Base-by-base conservation (phyloP, 768 basidiomycete genomes). In the Cyclocybe aegerita region DNA sequence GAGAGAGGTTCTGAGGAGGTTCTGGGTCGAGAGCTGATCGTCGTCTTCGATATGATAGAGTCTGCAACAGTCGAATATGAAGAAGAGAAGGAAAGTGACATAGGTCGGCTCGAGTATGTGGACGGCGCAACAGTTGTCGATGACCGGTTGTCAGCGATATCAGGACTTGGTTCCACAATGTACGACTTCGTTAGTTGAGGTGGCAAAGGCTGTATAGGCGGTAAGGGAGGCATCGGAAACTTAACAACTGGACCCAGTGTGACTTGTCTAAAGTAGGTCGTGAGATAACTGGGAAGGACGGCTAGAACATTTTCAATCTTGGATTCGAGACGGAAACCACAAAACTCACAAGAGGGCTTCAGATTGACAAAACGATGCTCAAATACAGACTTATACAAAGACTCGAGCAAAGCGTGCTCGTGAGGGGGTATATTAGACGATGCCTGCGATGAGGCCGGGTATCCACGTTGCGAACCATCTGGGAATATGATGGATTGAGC, bases 331-430 rank as follows among this genome's bases (percentile, higher is more conserved):
- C 31, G 40, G n/a, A 50, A 52, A 44, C 40, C 14, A 38, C 15
- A 16, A 11, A 30, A 63, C 77, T 59, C 61, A 83, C 87, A 81
- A 52, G 83, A 84, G 17, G 88, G 88, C 50, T 75, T 81, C 55
- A 78, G 69, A 60, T 88, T 88, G 57, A 90, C 84, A 57, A 89
- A 88, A 4, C 87, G 78, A 53, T 78, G 79, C 57, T 83, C 82
- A 59, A 83, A 89, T 35, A 88, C 80, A 54, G 85, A 78, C 53
- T 75, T 74, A 65, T 78, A 83, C 47, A 90, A 69, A 11, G 79
- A 82, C 59, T 90, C 86, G 16, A 89, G 73, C 15, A 89, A 62
- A 14, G 80, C 84, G 61, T 90, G 86, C 52, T 88, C 86, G 61
- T 90, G 87, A 50, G 68, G 53, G 38, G 76, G 69, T 34, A 60